These are phyloP conservation scores for Nakazawaea wickerhamii DNA, from an alignment of 805 yeast species.

Conservation along the genomic window DNA sequence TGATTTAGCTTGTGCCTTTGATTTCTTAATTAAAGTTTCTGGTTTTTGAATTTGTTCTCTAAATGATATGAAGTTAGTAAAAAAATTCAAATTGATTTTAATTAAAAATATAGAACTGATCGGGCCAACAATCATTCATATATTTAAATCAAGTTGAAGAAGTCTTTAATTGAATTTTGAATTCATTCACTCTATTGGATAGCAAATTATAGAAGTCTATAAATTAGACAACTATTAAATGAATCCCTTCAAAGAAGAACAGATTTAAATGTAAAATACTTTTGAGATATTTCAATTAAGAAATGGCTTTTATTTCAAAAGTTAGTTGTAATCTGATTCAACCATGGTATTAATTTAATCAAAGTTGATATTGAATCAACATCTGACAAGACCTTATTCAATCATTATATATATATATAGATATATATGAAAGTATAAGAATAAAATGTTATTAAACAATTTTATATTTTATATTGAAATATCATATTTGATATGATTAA, in stretches of 20 bases:
- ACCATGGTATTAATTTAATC: slow-evolving; percentile 30
- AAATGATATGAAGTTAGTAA: slow-evolving; percentile 5
- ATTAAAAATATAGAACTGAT: slow-evolving; percentile 8
- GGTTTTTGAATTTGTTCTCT: slow-evolving; percentile 45
- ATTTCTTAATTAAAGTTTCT: slow-evolving; percentile 82
- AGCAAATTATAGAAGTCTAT: neutral
- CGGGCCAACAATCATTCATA: slow-evolving; percentile 14
- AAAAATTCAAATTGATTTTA: neutral
- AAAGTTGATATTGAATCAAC: slow-evolving; percentile 16
- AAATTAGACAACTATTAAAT: too few relatives aligned
- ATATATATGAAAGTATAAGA: neutral
- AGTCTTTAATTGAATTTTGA: slow-evolving; percentile 2
- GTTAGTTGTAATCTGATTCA: slow-evolving; percentile 18
- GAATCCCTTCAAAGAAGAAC: slow-evolving; percentile 12
- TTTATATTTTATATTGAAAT: too few relatives aligned
- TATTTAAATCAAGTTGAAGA: neutral
- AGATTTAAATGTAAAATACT: slow-evolving; percentile 7
- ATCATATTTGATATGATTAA: too few relatives aligned
- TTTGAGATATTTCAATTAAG: slow-evolving; percentile 4
- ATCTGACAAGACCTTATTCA: slow-evolving; percentile 24
- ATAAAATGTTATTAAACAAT: too few relatives aligned
- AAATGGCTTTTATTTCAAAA: slow-evolving; percentile 10
- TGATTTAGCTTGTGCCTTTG: slow-evolving; percentile 72
- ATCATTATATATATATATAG: neutral
- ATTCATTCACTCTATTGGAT: neutral